A percentile compares a stretch with the other conserved stretches of the same genome.
Conservation (phyloP, 75 land plant species). For the Gnetum montanum region DNA sequence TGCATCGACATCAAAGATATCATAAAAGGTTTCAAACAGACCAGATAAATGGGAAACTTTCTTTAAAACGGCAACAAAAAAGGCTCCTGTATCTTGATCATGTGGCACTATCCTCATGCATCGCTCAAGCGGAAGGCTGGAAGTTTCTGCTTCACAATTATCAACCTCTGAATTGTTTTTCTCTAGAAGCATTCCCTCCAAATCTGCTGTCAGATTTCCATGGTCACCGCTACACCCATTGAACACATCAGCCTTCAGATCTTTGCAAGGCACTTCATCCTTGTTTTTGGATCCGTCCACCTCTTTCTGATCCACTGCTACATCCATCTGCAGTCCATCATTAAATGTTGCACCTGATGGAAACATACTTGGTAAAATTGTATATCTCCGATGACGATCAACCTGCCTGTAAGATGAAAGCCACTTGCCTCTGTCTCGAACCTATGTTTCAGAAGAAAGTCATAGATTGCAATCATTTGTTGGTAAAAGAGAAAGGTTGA, state of each 20-base stretch:
- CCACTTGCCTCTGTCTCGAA: conserved; percentile 78
- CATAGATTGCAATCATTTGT: too few relatives aligned
- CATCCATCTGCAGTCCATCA: neutral
- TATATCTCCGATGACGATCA: conserved; percentile 30
- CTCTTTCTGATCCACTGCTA: neutral
- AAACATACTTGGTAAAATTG: conserved; percentile 82
- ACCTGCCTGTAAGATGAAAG: conserved; percentile 55
- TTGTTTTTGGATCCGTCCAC: conserved; percentile 12
- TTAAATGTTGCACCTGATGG: conserved; percentile 55
- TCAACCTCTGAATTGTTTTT: conserved; percentile 13
- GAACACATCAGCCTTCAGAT: neutral
- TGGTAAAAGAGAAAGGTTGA: too few relatives aligned
- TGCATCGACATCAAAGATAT: too few relatives aligned
- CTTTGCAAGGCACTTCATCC: neutral
- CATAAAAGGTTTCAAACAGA: conserved; percentile 15
- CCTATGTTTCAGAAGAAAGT: too few relatives aligned
- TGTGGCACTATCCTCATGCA: conserved; percentile 92
- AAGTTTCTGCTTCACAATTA: conserved; percentile 31
- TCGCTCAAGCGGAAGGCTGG: conserved; percentile 64
- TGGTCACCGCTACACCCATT: neutral
- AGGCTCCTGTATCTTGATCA: conserved; percentile 97
- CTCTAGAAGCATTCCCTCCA: neutral
- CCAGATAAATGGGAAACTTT: conserved; percentile 66
- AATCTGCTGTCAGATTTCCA: neutral
- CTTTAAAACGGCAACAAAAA: conserved; percentile 89